Conservation (phyloP, 331 rosid genomes). For the Quercus phellos region DNA sequence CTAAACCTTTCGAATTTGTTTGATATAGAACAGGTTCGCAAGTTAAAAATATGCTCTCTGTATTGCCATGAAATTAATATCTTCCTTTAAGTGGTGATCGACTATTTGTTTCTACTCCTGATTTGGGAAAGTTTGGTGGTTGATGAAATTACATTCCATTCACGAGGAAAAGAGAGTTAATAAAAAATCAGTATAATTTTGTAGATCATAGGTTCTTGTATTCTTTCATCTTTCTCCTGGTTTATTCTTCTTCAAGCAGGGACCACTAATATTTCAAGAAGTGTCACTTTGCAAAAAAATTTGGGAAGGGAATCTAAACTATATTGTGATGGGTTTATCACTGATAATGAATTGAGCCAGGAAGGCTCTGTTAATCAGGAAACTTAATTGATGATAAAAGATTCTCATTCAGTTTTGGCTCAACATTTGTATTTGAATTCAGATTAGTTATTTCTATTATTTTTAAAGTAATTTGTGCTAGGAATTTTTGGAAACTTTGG, state of each 20-base stretch:
- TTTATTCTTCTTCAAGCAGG: background rate
- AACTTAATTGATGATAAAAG: background rate
- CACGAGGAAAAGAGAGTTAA: background rate
- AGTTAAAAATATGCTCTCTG: slow-evolving; percentile 6
- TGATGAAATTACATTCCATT: background rate
- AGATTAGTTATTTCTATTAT: background rate
- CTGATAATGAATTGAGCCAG: background rate
- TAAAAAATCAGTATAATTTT: background rate
- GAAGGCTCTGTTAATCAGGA: background rate
- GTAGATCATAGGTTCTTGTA: no score
- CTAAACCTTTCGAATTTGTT: slow-evolving; percentile 92
- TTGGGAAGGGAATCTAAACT: background rate
- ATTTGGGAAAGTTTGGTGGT: background rate
- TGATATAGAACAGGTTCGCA: slow-evolving; percentile 76
- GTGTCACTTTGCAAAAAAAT: background rate
- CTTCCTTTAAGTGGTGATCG: background rate
- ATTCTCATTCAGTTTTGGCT: background rate
- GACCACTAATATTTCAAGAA: background rate
- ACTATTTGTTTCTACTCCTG: background rate
- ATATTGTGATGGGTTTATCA: background rate
- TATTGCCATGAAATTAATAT: slow-evolving; percentile 4
- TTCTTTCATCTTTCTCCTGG: background rate
- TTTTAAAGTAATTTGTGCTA: background rate
- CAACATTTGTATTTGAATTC: background rate
- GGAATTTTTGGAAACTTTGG: background rate